phyloP scores from a whole-genome alignment of 768 basidiomycete genomes.

The Stropharia rugosoannulata region DNA sequence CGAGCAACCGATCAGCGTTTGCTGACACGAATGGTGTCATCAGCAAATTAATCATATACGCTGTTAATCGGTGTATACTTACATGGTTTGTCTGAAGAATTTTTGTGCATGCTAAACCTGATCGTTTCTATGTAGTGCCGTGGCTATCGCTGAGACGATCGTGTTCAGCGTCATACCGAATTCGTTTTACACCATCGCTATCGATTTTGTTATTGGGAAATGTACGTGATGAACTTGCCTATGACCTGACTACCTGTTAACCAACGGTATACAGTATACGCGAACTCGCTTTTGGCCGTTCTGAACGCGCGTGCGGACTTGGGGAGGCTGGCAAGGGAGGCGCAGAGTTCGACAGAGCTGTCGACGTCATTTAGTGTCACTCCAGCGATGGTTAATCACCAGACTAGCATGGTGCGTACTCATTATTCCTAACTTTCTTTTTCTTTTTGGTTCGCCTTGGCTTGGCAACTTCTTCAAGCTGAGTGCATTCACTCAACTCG shows the following conservation, averaged over 20 bases:
- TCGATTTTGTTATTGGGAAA: conserved; percentile 55
- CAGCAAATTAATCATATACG: conserved; percentile 44
- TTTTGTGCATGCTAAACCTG: not conserved
- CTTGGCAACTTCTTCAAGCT: too few relatives aligned
- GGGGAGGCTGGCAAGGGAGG: conserved; percentile 16
- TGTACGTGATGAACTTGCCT: conserved; percentile 24
- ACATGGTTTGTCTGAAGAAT: conserved; percentile 41
- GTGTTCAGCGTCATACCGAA: conserved; percentile 40
- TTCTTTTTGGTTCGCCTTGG: not conserved
- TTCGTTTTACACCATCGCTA: conserved; percentile 45
- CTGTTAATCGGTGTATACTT: conserved; percentile 50
- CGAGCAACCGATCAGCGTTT: conserved; percentile 38
- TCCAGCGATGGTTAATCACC: not conserved
- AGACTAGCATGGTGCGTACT: conserved; percentile 13
- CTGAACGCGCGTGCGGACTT: conserved; percentile 40
- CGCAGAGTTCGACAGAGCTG: conserved; percentile 22
- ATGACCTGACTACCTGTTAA: not conserved
- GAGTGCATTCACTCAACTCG: not conserved
- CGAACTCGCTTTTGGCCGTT: conserved; percentile 45
- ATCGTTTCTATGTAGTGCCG: conserved; percentile 23
- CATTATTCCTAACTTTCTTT: not conserved
- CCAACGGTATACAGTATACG: conserved; percentile 33
- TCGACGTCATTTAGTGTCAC: conserved; percentile 25
- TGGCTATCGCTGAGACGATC: conserved; percentile 37
- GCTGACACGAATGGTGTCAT: conserved; percentile 42